Evolutionary conservation across 495 filamentous ascomycete species (phyloP).

Genomic region (Xylaria sp.): DNA sequence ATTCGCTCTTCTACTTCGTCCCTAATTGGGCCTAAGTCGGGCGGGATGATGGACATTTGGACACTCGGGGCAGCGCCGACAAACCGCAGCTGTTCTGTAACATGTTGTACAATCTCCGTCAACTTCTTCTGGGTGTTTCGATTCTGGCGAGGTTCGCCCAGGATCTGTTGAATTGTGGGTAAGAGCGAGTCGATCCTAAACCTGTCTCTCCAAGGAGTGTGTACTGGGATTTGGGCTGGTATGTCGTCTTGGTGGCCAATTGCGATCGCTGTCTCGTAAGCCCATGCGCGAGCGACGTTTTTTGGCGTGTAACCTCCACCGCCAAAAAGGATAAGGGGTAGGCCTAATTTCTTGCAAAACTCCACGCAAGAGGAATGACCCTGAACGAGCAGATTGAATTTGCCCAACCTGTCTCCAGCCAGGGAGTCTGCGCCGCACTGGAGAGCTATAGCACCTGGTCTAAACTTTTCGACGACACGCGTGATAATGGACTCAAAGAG

Average conservation of each 20-base stretch:
- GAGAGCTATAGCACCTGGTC: conserved; percentile 86
- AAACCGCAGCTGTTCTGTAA: conserved; percentile 87
- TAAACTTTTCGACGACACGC: conserved; percentile 75
- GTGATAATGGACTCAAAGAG: conserved; percentile 85
- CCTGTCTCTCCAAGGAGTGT: conserved; percentile 78
- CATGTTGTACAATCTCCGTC: conserved; percentile 72
- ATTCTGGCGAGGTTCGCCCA: conserved; percentile 68
- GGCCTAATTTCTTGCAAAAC: conserved; percentile 76
- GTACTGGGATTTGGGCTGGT: conserved; percentile 72
- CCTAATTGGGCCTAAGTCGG: conserved; percentile 73
- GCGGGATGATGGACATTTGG: conserved; percentile 80
- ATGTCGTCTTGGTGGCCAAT: conserved; percentile 75
- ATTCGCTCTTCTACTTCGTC: conserved; percentile 82
- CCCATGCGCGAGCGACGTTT: conserved; percentile 95
- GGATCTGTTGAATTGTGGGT: conserved; percentile 73
- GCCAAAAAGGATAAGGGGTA: conserved; percentile 88
- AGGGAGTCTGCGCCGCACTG: conserved; percentile 97
- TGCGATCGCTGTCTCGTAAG: conserved; percentile 91
- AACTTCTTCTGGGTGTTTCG: conserved; percentile 79
- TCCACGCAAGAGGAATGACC: conserved; percentile 92
- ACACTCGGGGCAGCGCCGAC: conserved; percentile 85
- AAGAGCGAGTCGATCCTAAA: conserved; percentile 86
- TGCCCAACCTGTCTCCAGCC: conserved; percentile 89
- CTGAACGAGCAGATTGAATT: conserved; percentile 94
- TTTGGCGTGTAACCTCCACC: conserved; percentile 97